Conservation (phyloP, 495 filamentous ascomycete genomes). For the Tuber magnatum region DNA sequence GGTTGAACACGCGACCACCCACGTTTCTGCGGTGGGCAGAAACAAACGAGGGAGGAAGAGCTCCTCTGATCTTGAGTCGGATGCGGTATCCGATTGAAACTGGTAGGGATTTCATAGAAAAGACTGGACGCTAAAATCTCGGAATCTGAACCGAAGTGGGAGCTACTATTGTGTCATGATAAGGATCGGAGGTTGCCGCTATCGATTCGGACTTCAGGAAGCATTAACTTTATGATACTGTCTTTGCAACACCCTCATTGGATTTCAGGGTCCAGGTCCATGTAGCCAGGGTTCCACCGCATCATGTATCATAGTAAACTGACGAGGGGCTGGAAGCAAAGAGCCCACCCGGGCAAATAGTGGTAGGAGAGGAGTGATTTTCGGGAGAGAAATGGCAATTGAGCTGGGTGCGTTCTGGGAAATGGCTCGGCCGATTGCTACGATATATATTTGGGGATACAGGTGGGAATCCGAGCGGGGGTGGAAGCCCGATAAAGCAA, state of each 20-base stretch:
- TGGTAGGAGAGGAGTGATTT: not conserved
- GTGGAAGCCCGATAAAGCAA: not conserved
- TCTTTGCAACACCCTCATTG: no score
- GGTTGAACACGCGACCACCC: no score
- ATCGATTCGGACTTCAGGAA: not conserved
- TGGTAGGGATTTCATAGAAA: not conserved
- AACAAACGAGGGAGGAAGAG: not conserved
- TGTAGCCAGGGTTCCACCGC: not conserved
- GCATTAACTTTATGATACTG: no score
- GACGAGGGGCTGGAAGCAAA: not conserved
- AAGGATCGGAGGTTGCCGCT: not conserved
- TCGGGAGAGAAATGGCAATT: not conserved
- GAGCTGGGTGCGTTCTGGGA: not conserved
- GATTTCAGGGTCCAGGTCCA: not conserved
- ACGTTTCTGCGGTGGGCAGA: not conserved
- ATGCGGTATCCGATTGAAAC: not conserved
- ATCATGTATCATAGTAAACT: not conserved
- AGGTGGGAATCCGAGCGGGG: not conserved
- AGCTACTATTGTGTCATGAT: not conserved
- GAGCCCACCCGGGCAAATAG: not conserved
- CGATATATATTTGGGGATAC: not conserved
- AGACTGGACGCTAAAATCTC: not conserved
- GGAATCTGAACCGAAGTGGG: not conserved
- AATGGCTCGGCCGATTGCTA: not conserved
- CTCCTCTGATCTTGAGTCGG: not conserved